phyloP scores from a whole-genome alignment of 805 yeast species.

The Zygoascus flipseniorum region DNA sequence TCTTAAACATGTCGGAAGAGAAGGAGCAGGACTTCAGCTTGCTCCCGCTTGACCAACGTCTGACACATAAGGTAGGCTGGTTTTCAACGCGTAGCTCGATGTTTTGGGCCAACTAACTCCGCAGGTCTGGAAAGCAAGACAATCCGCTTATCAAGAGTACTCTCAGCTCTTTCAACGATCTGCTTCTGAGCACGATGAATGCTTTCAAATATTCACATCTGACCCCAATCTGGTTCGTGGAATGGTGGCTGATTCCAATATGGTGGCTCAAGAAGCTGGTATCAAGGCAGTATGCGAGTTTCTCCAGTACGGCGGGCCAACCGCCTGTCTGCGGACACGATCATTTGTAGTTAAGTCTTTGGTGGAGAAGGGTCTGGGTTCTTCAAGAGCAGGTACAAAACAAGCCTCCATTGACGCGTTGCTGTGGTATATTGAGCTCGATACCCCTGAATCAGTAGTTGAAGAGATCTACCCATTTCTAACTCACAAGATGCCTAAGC shows the following conservation, averaged over 20 bases:
- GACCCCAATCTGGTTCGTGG: slow-evolving; percentile 49
- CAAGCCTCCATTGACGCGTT: slow-evolving; percentile 55
- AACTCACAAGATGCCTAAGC: slow-evolving; percentile 62
- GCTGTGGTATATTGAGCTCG: slow-evolving; percentile 54
- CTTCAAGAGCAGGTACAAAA: slow-evolving; percentile 69
- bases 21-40: slow-evolving; percentile 20
- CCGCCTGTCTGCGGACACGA: slow-evolving; percentile 30
- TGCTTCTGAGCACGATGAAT: slow-evolving; percentile 45
- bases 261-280: slow-evolving; percentile 86
- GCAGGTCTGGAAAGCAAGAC: slow-evolving; percentile 74
- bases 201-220: slow-evolving; percentile 42
- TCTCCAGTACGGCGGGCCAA: slow-evolving; percentile 48
- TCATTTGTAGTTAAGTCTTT: slow-evolving; percentile 28
- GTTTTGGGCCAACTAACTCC: background rate
- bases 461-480: slow-evolving; percentile 59
- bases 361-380: slow-evolving; percentile 75
- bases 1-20: slow-evolving; percentile 3
- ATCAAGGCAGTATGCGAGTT: slow-evolving; percentile 46
- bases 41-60: slow-evolving; percentile 58
- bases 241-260: slow-evolving; percentile 70
- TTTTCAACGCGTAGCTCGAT: background rate
- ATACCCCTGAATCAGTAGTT: slow-evolving; percentile 54
- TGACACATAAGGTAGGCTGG: slow-evolving; percentile 50
- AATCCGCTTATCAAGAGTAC: slow-evolving; percentile 67
- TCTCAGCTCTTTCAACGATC: slow-evolving; percentile 43